phyloP scores from a whole-genome alignment of 495 filamentous ascomycete genomes.

The Trichoderma parareesei region DNA sequence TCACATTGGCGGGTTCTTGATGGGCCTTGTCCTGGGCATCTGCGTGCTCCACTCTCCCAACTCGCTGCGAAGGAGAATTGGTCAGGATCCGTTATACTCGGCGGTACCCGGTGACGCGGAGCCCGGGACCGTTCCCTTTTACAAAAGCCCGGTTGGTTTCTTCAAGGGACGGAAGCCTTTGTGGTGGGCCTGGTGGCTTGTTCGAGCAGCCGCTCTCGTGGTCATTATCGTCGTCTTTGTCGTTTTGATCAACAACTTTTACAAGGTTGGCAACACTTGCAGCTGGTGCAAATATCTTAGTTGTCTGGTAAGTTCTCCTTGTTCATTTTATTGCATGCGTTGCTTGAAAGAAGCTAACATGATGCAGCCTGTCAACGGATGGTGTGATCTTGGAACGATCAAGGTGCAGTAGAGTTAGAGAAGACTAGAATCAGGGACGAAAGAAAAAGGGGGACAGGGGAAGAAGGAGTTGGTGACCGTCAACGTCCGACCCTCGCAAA shows the following conservation, averaged over 20 bases:
- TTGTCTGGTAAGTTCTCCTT: conserved; percentile 65
- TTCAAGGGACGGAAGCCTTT: conserved; percentile 86
- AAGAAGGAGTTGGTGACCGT: neutral
- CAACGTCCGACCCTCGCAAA: neutral
- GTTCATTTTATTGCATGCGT: conserved; percentile 7
- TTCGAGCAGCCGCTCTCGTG: conserved; percentile 71
- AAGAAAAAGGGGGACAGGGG: neutral
- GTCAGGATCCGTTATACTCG: conserved; percentile 50
- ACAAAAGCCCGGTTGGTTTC: conserved; percentile 65
- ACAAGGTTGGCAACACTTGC: conserved; percentile 66
- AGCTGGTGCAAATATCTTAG: conserved; percentile 90
- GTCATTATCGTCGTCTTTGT: conserved; percentile 75
- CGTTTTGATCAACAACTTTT: conserved; percentile 81
- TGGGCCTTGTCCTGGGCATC: conserved; percentile 81
- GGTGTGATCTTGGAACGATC: conserved; percentile 64
- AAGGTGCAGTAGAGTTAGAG: neutral
- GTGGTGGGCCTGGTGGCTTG: conserved; percentile 98
- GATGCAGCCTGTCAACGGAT: conserved; percentile 59
- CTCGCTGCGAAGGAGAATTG: conserved; percentile 65
- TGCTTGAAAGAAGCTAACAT: conserved; percentile 23
- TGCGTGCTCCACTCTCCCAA: conserved; percentile 83
- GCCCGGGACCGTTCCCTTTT: conserved; percentile 46
- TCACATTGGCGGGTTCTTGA: conserved; percentile 92
- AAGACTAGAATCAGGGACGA: neutral
- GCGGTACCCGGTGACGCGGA: conserved; percentile 29